These are phyloP conservation scores for Emergomyces orientalis DNA, from an alignment of 2,329 filamentous ascomycete genomes.

Conservation along the genomic window DNA sequence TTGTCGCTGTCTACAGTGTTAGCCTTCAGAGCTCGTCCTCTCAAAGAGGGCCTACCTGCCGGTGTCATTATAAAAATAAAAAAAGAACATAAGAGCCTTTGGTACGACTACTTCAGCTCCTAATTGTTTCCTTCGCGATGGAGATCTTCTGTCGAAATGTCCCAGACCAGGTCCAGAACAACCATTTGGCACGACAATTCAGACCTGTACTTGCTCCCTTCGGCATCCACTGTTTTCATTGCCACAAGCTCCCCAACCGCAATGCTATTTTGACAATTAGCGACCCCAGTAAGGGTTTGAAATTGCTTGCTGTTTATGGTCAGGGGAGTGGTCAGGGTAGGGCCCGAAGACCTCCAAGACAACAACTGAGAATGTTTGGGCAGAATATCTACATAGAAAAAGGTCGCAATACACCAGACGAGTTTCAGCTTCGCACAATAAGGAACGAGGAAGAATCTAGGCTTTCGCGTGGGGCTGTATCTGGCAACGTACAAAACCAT, in stretches of 20 bases:
- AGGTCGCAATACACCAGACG: conserved; percentile 15
- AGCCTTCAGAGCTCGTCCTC: background rate
- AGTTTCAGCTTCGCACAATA: conserved; percentile 15
- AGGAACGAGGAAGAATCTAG: conserved; percentile 17
- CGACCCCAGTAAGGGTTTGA: conserved; percentile 16
- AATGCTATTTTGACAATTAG: conserved; percentile 20
- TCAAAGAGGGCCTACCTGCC: background rate
- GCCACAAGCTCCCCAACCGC: conserved; percentile 16
- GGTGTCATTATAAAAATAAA: background rate
- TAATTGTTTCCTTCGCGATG: conserved; percentile 12
- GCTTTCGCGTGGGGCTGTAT: conserved; percentile 2
- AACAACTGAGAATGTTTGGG: conserved; percentile 16
- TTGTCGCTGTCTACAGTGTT: background rate
- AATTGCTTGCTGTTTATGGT: conserved; percentile 16
- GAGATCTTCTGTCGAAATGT: conserved; percentile 23
- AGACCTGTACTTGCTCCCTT: conserved; percentile 16
- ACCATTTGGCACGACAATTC: conserved; percentile 19
- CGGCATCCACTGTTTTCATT: conserved; percentile 18
- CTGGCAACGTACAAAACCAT: background rate
- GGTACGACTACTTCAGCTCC: no score
- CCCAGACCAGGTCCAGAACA: conserved; percentile 17
- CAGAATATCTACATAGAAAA: conserved; percentile 16
- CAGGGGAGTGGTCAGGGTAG: conserved; percentile 5
- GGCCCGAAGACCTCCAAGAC: conserved; percentile 7
- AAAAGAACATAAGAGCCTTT: background rate